Conservation (phyloP, 345 rosid genomes). For the Euphorbia lathyris region DNA sequence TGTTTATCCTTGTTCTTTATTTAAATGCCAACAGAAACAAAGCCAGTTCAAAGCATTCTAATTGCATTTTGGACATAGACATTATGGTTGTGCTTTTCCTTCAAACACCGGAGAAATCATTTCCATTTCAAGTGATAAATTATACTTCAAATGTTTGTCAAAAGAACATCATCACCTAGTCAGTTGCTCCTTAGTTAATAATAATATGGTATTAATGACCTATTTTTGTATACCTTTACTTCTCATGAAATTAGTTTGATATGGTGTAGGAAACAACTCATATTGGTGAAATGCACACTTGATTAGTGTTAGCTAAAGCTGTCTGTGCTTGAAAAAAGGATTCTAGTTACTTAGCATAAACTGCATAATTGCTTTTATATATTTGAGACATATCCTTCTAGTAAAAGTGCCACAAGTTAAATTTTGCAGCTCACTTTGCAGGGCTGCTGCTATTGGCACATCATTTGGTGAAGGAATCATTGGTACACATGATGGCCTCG, state of each 20-base stretch:
- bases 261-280: not conserved
- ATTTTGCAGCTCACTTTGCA: constrained; percentile 33
- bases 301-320: not conserved
- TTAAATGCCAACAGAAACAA: too few relatives aligned
- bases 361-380: constrained; percentile 1
- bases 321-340: not conserved
- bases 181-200: not conserved
- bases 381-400: not conserved
- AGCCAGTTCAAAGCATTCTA: constrained; percentile 12
- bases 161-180: not conserved
- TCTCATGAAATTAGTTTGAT: not conserved
- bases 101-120: not conserved
- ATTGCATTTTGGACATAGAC: not conserved
- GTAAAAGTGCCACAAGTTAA: not conserved
- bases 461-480: constrained; percentile 61
- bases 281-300: not conserved
- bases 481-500: constrained; percentile 67
- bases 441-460: constrained; percentile 52
- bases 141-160: not conserved
- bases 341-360: not conserved
- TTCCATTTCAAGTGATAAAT: not conserved
- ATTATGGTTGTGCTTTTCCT: not conserved
- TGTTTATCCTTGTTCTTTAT: too few relatives aligned
- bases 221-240: not conserved
- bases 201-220: not conserved